phyloP scores from a whole-genome alignment of 305 asterid genomes.

The Fraxinus dipetala region DNA sequence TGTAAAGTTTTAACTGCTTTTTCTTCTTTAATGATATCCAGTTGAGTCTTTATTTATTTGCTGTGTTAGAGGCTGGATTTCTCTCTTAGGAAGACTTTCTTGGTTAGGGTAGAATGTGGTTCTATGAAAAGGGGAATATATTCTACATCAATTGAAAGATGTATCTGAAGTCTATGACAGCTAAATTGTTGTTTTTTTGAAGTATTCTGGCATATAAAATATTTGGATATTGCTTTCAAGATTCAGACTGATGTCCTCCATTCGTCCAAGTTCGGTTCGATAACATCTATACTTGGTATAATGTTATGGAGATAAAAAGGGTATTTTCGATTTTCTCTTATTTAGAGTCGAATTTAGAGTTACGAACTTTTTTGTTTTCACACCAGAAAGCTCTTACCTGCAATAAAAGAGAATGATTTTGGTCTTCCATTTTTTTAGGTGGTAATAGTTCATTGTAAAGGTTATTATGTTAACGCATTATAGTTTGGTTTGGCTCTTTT shows the following conservation, averaged over 20 bases:
- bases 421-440: background rate
- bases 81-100: background rate
- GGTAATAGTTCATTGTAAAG: background rate
- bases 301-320: background rate
- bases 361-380: background rate
- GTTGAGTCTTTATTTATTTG: background rate
- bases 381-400: background rate
- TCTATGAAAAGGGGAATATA: background rate
- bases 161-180: background rate
- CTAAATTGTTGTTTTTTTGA: background rate
- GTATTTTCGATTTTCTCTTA: background rate
- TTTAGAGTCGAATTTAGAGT: background rate
- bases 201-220: background rate
- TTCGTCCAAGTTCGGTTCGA: background rate
- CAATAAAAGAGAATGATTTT: background rate
- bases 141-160: background rate
- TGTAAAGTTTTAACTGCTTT: background rate
- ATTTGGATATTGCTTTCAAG: background rate
- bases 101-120: constrained; percentile 1
- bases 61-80: background rate
- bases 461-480: background rate
- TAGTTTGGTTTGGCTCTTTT: background rate
- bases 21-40: background rate
- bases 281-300: background rate
- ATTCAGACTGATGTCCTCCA: background rate